Evolutionary conservation across 2,329 filamentous ascomycete genomes (phyloP).

Genomic region (Neobulgaria alba): DNA sequence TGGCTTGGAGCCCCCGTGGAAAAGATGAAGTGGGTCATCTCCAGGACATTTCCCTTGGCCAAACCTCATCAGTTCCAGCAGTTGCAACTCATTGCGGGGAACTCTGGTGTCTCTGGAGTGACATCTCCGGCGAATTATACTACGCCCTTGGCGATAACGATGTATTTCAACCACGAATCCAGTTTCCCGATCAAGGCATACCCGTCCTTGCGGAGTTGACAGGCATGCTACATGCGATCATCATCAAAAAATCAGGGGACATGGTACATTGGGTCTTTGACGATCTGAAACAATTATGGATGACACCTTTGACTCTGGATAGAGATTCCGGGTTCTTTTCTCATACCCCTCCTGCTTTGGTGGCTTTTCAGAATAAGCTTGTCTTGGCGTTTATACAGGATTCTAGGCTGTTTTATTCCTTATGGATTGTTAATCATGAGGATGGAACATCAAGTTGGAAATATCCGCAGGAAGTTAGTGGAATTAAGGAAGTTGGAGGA

Average conservation of each 20-base stretch:
- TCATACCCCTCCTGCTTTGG: constrained; percentile 25
- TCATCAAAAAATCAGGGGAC: constrained; percentile 23
- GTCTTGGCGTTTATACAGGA: constrained; percentile 28
- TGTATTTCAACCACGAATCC: constrained; percentile 22
- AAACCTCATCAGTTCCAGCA: constrained; percentile 29
- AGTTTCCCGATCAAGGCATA: constrained; percentile 27
- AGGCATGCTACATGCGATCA: constrained; percentile 29
- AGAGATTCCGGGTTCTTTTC: constrained; percentile 18
- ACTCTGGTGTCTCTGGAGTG: constrained; percentile 31
- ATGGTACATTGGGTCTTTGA: constrained; percentile 30
- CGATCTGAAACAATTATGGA: constrained; percentile 26
- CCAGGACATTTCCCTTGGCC: constrained; percentile 21
- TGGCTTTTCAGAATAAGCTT: constrained; percentile 31
- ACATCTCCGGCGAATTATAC: constrained; percentile 26
- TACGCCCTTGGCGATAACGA: constrained; percentile 27
- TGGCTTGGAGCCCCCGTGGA: constrained; percentile 29
- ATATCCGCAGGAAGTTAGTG: constrained; percentile 20
- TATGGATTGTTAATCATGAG: constrained; percentile 20
- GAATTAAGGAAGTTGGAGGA: constrained; percentile 16
- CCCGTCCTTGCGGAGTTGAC: constrained; percentile 30
- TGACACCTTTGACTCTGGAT: constrained; percentile 19
- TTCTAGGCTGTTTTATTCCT: constrained; percentile 24
- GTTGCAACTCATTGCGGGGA: constrained; percentile 30
- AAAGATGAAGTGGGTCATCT: constrained; percentile 22
- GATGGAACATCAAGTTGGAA: constrained; percentile 16